Evolutionary conservation across 202 grass and related monocot species (phyloP).

Genomic region (Panicum hallii): DNA sequence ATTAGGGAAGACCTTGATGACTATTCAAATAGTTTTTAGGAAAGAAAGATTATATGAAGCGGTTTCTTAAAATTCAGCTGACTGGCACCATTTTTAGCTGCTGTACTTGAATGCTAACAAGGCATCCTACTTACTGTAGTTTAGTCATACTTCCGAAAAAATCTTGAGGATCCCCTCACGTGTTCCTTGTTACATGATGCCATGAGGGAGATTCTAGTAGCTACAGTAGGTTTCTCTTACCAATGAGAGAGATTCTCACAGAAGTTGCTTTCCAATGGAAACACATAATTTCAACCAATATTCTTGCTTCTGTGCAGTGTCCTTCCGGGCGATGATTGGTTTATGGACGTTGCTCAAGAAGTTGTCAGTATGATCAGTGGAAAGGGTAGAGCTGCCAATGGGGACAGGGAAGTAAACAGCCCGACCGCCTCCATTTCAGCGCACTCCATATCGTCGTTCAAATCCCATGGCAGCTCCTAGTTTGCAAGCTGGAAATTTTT

Average conservation of each 20-base stretch:
- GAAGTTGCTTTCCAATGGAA: background rate
- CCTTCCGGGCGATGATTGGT: conserved; percentile 79
- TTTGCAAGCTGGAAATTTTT: conserved; percentile 61
- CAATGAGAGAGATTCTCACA: background rate
- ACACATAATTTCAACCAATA: conserved; percentile 13
- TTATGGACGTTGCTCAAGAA: conserved; percentile 85
- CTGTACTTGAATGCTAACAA: conserved; percentile 18
- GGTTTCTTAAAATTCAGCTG: background rate
- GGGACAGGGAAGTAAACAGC: conserved; percentile 80
- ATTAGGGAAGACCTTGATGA: background rate
- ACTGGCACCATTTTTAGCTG: background rate
- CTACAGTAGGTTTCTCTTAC: background rate
- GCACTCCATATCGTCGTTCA: conserved; percentile 85
- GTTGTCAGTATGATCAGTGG: conserved; percentile 78
- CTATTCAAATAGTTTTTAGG: conserved; percentile 15
- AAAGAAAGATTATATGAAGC: background rate
- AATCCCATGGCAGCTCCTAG: conserved; percentile 71
- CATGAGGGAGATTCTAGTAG: background rate
- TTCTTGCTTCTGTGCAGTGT: conserved; percentile 60
- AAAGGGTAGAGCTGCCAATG: conserved; percentile 68
- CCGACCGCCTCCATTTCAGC: conserved; percentile 93
- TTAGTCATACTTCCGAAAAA: background rate
- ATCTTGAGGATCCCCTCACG: background rate
- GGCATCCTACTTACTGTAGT: conserved; percentile 7
- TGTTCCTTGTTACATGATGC: background rate